Percentiles rank a stretch among this genome's conserved stretches.
Conservation (phyloP, 2,329 filamentous ascomycete genomes). For the Nectriaceae sp. region DNA sequence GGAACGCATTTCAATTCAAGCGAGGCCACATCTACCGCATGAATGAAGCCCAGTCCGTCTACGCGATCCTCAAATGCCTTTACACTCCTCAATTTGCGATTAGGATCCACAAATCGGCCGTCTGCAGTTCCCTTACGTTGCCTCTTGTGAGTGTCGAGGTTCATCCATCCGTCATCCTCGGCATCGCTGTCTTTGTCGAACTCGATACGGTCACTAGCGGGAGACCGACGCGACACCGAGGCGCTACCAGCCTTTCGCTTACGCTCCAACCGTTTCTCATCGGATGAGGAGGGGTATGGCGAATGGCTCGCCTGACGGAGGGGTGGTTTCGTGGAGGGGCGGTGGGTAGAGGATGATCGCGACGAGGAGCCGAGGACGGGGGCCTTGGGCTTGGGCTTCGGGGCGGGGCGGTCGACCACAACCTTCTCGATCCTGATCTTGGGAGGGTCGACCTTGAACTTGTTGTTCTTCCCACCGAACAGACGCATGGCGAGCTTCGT, state of each 20-base stretch:
- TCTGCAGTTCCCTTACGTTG: constrained; percentile 45
- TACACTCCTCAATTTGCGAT: constrained; percentile 47
- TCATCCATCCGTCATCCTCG: constrained; percentile 56
- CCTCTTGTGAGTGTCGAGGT: constrained; percentile 49
- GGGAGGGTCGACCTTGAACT: constrained; percentile 53
- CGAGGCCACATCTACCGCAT: constrained; percentile 59
- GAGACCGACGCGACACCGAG: constrained; percentile 41
- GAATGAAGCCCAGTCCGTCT: constrained; percentile 51
- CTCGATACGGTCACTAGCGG: constrained; percentile 49
- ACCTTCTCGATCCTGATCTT: constrained; percentile 56
- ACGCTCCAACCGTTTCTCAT: constrained; percentile 40
- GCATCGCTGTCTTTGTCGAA: constrained; percentile 54
- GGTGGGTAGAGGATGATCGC: constrained; percentile 37
- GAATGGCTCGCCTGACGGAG: constrained; percentile 44
- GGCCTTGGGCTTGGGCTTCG: constrained; percentile 38
- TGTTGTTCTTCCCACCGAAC: constrained; percentile 46
- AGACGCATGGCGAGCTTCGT: constrained; percentile 36
- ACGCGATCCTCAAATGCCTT: constrained; percentile 47
- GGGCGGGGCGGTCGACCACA: constrained; percentile 41
- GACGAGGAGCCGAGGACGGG: constrained; percentile 33
- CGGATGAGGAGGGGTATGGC: constrained; percentile 43
- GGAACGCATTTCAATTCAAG: constrained; percentile 52
- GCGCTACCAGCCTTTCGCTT: constrained; percentile 50
- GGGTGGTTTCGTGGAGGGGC: constrained; percentile 43
- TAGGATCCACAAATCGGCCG: constrained; percentile 46